phyloP scores from a whole-genome alignment of 1,284 basidiomycete genomes.

The Puccinia brachypodii region DNA sequence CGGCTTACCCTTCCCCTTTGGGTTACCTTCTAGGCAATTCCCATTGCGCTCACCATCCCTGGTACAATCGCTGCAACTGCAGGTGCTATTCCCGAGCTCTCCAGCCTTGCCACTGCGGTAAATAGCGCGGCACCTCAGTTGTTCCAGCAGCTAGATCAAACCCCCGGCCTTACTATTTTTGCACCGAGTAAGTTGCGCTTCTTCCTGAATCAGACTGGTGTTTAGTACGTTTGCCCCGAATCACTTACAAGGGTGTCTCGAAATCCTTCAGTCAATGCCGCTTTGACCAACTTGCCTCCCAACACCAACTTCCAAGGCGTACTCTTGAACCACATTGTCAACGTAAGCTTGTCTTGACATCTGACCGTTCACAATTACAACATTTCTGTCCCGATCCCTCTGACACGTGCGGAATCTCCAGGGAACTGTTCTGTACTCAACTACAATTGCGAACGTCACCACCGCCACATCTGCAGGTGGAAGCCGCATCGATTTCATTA shows the following conservation, averaged over 20 bases:
- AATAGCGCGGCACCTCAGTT: slow-evolving; percentile 19
- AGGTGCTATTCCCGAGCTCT: slow-evolving; percentile 18
- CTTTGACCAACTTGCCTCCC: slow-evolving; percentile 11
- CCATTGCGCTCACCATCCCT: slow-evolving; percentile 27
- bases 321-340: slow-evolving; percentile 44
- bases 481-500: slow-evolving; percentile 62
- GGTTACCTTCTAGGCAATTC: neutral
- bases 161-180: slow-evolving; percentile 36
- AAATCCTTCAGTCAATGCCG: slow-evolving; percentile 26
- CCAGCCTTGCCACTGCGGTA: slow-evolving; percentile 21
- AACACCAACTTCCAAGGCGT: slow-evolving; percentile 30
- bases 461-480: slow-evolving; percentile 66
- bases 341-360: slow-evolving; percentile 20
- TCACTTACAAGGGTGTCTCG: neutral
- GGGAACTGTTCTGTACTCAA: slow-evolving; percentile 69
- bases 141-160: slow-evolving; percentile 36
- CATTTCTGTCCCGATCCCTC: neutral
- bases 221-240: neutral
- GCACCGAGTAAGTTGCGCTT: slow-evolving; percentile 14
- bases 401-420: neutral
- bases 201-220: neutral
- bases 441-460: slow-evolving; percentile 58
- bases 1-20: neutral
- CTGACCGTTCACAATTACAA: neutral
- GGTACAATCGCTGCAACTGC: slow-evolving; percentile 30